A percentile compares a stretch with the other conserved stretches of the same genome.
Conservation (phyloP, 2,329 filamentous ascomycete species). For the Alternaria hordeiaustralica region DNA sequence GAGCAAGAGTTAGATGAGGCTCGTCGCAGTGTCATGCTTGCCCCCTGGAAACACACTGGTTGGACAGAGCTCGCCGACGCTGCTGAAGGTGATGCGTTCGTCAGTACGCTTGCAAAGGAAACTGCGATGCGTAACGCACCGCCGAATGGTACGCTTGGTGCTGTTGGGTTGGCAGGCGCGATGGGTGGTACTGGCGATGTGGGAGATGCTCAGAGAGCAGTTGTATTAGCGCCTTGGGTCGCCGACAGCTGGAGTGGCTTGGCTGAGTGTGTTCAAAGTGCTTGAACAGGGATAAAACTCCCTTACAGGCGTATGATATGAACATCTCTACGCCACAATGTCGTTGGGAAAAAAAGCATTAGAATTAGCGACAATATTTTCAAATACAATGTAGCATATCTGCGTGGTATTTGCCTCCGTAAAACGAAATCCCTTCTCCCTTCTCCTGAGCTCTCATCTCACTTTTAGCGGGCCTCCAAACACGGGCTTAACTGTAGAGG, state of each 20-base stretch:
- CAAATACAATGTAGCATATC: not conserved
- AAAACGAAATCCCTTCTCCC: too few relatives aligned
- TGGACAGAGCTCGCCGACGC: conserved; percentile 77
- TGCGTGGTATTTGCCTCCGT: too few relatives aligned
- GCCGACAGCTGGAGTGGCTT: conserved; percentile 65
- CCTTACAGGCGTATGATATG: not conserved
- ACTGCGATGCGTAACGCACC: conserved; percentile 79
- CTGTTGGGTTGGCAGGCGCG: conserved; percentile 73
- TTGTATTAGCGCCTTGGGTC: conserved; percentile 84
- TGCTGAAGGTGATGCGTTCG: conserved; percentile 54
- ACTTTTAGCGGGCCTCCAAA: too few relatives aligned
- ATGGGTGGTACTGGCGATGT: conserved; percentile 75
- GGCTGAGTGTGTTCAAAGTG: conserved; percentile 4
- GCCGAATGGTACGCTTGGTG: conserved; percentile 71
- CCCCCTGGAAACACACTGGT: conserved; percentile 77
- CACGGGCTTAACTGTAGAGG: too few relatives aligned
- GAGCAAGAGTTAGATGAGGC: conserved; percentile 68
- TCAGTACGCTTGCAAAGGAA: conserved; percentile 79
- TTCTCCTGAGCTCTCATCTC: too few relatives aligned
- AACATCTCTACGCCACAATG: not conserved
- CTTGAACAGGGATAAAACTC: not conserved
- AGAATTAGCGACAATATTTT: not conserved
- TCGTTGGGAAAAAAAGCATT: not conserved
- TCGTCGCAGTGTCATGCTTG: conserved; percentile 78
- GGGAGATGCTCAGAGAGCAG: conserved; percentile 76